Evolutionary conservation across 345 rosid genomes (phyloP), one percentile per base, ranked within the genome.

Genomic region (Dipteronia dyeriana): DNA sequence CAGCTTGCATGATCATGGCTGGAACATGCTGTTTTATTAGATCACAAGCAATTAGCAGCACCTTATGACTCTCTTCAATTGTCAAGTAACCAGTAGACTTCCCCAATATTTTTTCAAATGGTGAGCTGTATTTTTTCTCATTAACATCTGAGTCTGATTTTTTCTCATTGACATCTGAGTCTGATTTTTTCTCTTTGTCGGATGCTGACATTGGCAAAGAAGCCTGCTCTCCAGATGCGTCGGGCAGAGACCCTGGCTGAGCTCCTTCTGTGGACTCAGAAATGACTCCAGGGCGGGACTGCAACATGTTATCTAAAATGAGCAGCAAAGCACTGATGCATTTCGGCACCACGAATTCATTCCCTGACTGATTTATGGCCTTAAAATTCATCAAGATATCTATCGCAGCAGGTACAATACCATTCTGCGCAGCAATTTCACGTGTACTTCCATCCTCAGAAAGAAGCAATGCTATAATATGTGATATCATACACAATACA

Each of bases 1-100:
- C 91, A 84, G 99, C 98, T 87, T 93, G 99, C 99, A 93, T 93
- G 70, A 95, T 84, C 86, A 92, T 78, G 68, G 94, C 90, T 29
- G 99, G 96, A 74, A 92, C 96, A 81, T 86, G 93, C 79, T 88
- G 93, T 83, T 89, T 93, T 77, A 95, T 87, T 70, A 95, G 85
- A 75, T 91, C 92, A 75, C 93, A 91, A 20, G 88, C 88, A 47
- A 95, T 78, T 72, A 79, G 86, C 60, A 95, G 82, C 73, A 90
- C 90, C 82, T 88, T 90, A 31, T 84, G 86, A 85, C 96, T 79
- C 85, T 95, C 98, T 81, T 92, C 97, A 68, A 81, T 70, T 0
- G 92, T 91, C 82, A 95, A 73, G 81, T 87, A 92, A 70, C 97
- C 98, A 70, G 97, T 90, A 77, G 97, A 85, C 47, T 85, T 92